phyloP scores from a whole-genome alignment of 768 basidiomycete genomes.

The Auriscalpium vulgare region DNA sequence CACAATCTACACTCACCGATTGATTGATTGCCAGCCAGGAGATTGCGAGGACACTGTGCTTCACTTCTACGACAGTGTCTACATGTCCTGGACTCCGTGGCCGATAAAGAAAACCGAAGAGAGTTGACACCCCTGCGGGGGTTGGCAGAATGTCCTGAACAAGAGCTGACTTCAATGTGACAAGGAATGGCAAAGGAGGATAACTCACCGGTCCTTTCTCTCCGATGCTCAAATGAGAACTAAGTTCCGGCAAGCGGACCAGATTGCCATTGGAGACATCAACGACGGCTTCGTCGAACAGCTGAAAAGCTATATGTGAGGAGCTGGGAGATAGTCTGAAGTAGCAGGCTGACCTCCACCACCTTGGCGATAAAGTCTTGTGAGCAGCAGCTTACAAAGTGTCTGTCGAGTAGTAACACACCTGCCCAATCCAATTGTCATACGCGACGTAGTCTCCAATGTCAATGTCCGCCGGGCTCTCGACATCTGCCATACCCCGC shows the following conservation, averaged over 20 bases:
- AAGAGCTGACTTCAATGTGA: conserved; percentile 2
- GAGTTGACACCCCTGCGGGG: conserved; percentile 34
- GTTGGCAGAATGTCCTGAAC: conserved; percentile 61
- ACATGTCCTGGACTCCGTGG: conserved; percentile 33
- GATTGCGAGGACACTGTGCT: conserved; percentile 71
- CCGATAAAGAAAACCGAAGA: conserved; percentile 40
- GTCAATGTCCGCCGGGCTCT: conserved; percentile 51
- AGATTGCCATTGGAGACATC: conserved; percentile 57
- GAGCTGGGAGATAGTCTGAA: conserved; percentile 2
- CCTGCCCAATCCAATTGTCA: conserved; percentile 88
- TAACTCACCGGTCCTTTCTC: conserved; percentile 61
- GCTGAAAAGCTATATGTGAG: conserved; percentile 33
- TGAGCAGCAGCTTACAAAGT: conserved; percentile 2
- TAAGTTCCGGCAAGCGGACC: conserved; percentile 70
- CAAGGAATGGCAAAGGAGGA: neutral
- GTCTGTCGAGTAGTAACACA: conserved; percentile 26
- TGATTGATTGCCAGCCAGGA: conserved; percentile 88
- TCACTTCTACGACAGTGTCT: conserved; percentile 65
- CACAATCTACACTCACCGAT: conserved; percentile 38
- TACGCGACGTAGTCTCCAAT: conserved; percentile 77
- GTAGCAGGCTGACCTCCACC: conserved; percentile 54
- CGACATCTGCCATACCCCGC: conserved; percentile 51
- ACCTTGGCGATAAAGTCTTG: conserved; percentile 32
- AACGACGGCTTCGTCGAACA: conserved; percentile 77
- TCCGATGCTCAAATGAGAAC: conserved; percentile 67